Evolutionary conservation across 192 early-diverging fungal genomes (phyloP), one percentile per base, ranked within the genome.

Genomic region (Rhizophagus sp.): DNA sequence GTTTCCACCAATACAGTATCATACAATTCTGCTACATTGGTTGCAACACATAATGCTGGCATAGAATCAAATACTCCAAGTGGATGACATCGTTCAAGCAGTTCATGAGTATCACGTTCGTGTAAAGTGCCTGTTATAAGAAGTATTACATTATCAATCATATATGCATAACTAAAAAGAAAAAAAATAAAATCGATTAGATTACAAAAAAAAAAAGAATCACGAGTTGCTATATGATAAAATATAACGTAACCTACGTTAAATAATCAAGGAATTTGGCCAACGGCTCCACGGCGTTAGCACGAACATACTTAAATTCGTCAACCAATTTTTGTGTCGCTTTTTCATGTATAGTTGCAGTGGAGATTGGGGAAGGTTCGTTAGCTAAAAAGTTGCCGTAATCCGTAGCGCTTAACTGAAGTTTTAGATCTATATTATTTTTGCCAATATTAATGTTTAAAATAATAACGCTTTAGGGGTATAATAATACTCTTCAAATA

Each of bases 141-240:
- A 75, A 99, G 87, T 77, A 99, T 97, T 69, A 98, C 95, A 87
- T 99, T 99, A 86, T 99, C 98, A 81, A 99, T 99, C 98, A 99
- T 99, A 84, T 99, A 99, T 24, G 93, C 92, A 84, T 96, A 96
- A 27, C 95, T 96, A 61, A 63, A 17, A 30, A 30, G 30, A 30
- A 13, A 79, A 72, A 36, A 50, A 11, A 63, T 50, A 62, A 73
- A 87, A 63, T 75, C 44, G 36, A 73, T 47, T 63, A 15, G 27
- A 57, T 1, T 49, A 22, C 39, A 8, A 1, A 73, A 73, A 25
- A 47, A 3, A 73, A 25, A 36, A 36, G 34, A 36, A n/a, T 27
- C 15, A 39, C 7, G 4, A 30, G 24, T 75, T 62, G 25, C n/a
- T 57, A 27, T 67, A 72, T 65, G 25, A 64, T 47, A 4, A 27